phyloP scores from a whole-genome alignment of 2,329 filamentous ascomycete species.

The Cladosporium sp. region DNA sequence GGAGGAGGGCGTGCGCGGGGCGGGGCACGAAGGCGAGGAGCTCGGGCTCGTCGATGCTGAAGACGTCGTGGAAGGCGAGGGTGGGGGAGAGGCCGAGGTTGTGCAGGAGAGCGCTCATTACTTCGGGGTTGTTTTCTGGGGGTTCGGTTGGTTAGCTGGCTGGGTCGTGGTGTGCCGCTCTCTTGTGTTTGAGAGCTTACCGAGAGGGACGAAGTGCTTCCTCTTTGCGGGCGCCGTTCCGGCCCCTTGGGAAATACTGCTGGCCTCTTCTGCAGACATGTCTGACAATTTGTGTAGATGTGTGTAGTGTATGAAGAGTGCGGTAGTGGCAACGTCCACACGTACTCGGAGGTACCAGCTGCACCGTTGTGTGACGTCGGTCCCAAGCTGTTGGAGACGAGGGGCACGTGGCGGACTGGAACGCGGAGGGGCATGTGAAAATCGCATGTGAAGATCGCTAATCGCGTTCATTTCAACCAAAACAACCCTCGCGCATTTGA shows the following conservation, averaged over 20 bases:
- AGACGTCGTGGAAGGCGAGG: slow-evolving; percentile 83
- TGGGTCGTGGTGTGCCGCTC: background rate
- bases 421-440: too few relatives aligned
- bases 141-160: background rate
- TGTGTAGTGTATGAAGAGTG: too few relatives aligned
- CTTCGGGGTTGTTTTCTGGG: slow-evolving; percentile 70
- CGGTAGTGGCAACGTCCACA: too few relatives aligned
- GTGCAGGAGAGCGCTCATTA: slow-evolving; percentile 78
- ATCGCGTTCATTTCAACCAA: too few relatives aligned
- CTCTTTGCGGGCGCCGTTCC: background rate
- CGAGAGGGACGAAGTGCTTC: slow-evolving; percentile 24
- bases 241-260: background rate
- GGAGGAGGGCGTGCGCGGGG: slow-evolving; percentile 78
- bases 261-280: background rate
- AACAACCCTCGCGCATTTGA: too few relatives aligned
- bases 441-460: too few relatives aligned
- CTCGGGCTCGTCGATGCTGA: slow-evolving; percentile 77
- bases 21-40: slow-evolving; percentile 82
- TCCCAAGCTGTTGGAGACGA: too few relatives aligned
- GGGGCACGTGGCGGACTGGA: too few relatives aligned
- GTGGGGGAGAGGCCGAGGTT: slow-evolving; percentile 74
- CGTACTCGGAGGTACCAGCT: too few relatives aligned
- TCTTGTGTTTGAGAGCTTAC: slow-evolving; percentile 12
- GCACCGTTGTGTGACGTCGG: too few relatives aligned
- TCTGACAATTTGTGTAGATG: background rate